A percentile compares a stretch with the other conserved stretches of the same genome.
Conservation (phyloP, 116 monocot species). For the Zostera marina region DNA sequence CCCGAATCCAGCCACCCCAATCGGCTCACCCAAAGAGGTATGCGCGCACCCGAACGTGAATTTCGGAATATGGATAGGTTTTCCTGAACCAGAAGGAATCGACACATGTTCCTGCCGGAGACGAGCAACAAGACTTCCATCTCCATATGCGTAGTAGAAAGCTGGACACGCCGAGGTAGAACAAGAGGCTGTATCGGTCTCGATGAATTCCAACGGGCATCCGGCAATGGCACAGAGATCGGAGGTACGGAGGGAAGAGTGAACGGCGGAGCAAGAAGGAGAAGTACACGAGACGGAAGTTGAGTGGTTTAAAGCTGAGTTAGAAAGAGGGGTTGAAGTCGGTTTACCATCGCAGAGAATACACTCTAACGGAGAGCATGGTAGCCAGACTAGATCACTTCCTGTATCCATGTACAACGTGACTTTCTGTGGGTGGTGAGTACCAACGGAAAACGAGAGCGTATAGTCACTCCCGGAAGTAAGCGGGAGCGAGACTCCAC, state of each 20-base stretch:
- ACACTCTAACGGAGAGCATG: slow-evolving; percentile 87
- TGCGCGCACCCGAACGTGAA: slow-evolving; percentile 87
- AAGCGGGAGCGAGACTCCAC: slow-evolving; percentile 43
- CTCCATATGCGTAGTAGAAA: slow-evolving; percentile 92
- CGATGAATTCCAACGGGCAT: slow-evolving; percentile 61
- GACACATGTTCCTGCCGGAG: slow-evolving; percentile 48
- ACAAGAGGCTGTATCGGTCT: slow-evolving; percentile 47
- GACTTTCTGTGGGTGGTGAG: slow-evolving; percentile 15
- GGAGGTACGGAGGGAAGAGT: slow-evolving; percentile 44
- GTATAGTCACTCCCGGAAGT: slow-evolving; percentile 66
- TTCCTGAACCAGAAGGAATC: slow-evolving; percentile 5
- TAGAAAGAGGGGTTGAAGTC: slow-evolving; percentile 3
- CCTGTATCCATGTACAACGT: slow-evolving; percentile 88
- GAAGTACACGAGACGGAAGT: slow-evolving; percentile 24
- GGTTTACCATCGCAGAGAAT: slow-evolving; percentile 73
- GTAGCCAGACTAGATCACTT: slow-evolving; percentile 94
- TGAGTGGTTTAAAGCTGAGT: slow-evolving; percentile 8
- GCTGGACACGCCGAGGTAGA: slow-evolving; percentile 42
- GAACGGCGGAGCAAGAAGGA: slow-evolving; percentile 40
- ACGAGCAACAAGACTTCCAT: slow-evolving; percentile 61
- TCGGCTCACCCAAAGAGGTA: slow-evolving; percentile 57
- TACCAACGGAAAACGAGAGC: slow-evolving; percentile 42
- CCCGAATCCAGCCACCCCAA: slow-evolving; percentile 92
- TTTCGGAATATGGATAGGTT: slow-evolving; percentile 20
- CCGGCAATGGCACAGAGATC: slow-evolving; percentile 76